Evolutionary conservation across 495 filamentous ascomycete species (phyloP).

Genomic region (Daldinia vernicosa): DNA sequence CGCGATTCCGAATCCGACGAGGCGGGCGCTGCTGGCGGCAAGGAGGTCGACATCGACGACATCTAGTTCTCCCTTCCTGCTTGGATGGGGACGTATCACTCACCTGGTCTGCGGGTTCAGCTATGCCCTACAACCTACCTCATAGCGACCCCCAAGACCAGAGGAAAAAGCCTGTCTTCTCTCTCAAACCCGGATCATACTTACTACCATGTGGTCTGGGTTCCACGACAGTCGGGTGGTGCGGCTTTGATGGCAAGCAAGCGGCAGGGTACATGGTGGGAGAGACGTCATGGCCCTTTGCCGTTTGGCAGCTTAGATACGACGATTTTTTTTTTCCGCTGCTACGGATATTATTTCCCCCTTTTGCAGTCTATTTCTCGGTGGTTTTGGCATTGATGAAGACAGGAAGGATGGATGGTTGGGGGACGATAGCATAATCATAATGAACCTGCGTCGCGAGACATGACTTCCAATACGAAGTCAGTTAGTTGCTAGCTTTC

Average conservation of each 20-base stretch:
- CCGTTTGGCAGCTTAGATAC: constrained; percentile 27
- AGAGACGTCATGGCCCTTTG: constrained; percentile 58
- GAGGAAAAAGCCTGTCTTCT: constrained; percentile 65
- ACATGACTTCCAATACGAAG: neutral
- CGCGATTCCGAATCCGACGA: constrained; percentile 75
- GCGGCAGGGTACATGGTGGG: constrained; percentile 54
- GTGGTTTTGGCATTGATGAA: constrained; percentile 1
- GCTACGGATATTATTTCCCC: neutral
- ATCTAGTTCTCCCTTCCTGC: constrained; percentile 58
- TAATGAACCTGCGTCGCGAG: constrained; percentile 8
- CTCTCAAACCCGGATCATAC: constrained; percentile 61
- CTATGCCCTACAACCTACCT: constrained; percentile 3
- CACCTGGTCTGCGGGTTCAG: constrained; percentile 62
- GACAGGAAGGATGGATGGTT: neutral
- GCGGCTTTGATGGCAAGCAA: constrained; percentile 30
- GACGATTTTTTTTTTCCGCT: neutral
- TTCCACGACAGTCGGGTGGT: constrained; percentile 61
- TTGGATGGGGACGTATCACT: constrained; percentile 46
- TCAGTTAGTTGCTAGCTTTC: constrained; percentile 22
- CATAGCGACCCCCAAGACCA: constrained; percentile 9
- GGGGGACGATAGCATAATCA: constrained; percentile 8
- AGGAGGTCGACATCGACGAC: constrained; percentile 79
- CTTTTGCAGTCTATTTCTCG: neutral
- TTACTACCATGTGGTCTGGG: constrained; percentile 23
- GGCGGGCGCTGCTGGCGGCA: constrained; percentile 63